Evolutionary conservation across 73 alveolate species (phyloP).

Genomic region (Paramecium bursaria): DNA sequence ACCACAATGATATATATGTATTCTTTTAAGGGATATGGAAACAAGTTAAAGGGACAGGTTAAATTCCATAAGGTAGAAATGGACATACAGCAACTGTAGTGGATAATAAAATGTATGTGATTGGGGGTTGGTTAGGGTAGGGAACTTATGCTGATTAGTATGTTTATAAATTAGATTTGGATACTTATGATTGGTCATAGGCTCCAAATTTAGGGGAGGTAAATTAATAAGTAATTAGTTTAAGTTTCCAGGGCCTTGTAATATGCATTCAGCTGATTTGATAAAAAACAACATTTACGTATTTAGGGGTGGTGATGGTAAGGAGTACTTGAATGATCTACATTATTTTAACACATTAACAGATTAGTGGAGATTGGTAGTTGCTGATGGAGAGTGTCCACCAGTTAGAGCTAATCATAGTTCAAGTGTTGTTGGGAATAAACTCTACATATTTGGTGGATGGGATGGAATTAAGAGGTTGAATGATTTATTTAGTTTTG

Average conservation of each 20-base stretch:
- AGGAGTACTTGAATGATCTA: constrained; percentile 87
- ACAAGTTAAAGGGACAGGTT: constrained; percentile 72
- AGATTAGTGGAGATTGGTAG: constrained; percentile 75
- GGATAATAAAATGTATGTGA: constrained; percentile 78
- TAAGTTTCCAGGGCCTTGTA: constrained; percentile 87
- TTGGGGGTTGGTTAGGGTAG: constrained; percentile 94
- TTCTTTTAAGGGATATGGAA: constrained; percentile 75
- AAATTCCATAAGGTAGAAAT: constrained; percentile 89
- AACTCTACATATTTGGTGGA: constrained; percentile 90
- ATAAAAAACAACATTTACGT: constrained; percentile 80
- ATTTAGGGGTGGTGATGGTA: constrained; percentile 96
- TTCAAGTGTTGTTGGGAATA: constrained; percentile 73
- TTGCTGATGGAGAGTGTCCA: constrained; percentile 77
- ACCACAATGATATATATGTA: constrained; percentile 78
- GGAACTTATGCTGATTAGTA: constrained; percentile 88
- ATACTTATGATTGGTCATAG: constrained; percentile 76
- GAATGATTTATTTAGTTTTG: constrained; percentile 79
- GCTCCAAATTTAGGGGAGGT: constrained; percentile 74
- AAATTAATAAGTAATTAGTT: neutral
- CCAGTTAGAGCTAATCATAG: constrained; percentile 94
- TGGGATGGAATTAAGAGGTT: constrained; percentile 92
- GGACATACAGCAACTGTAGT: constrained; percentile 94
- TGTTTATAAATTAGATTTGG: constrained; percentile 82
- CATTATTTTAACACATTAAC: constrained; percentile 78
- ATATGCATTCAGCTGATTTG: constrained; percentile 92